These are phyloP conservation scores for Rhodotorula toruloides DNA, from an alignment of 768 basidiomycete species.

Conservation along the genomic window DNA sequence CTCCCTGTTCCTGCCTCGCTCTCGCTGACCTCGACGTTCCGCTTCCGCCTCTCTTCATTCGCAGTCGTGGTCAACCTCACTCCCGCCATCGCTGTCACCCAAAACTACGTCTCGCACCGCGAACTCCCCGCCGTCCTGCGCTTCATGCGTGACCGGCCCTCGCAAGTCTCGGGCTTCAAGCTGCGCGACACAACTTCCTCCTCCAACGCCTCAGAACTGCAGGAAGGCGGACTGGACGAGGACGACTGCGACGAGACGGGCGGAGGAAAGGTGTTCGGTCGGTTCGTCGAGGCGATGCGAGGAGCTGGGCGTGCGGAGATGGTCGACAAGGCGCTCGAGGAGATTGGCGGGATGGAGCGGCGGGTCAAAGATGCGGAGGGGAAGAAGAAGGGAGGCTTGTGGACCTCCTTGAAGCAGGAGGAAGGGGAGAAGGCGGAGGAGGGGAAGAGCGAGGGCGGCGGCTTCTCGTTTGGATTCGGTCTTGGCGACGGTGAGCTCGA, in stretches of 20 bases:
- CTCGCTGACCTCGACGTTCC: background rate
- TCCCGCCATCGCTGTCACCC: constrained; percentile 43
- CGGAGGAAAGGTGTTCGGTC: constrained; percentile 23
- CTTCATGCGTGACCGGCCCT: constrained; percentile 38
- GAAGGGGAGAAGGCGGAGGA: background rate
- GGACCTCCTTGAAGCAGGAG: background rate
- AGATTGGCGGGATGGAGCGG: background rate
- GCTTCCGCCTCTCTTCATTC: background rate
- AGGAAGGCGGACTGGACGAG: constrained; percentile 8
- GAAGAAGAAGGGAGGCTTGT: background rate
- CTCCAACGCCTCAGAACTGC: background rate
- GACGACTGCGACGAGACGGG: constrained; percentile 13
- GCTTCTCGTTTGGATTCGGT: constrained; percentile 37
- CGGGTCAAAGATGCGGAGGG: background rate
- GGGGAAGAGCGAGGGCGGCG: background rate
- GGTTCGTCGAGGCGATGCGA: constrained; percentile 28
- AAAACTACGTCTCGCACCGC: constrained; percentile 43
- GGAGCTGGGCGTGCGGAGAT: background rate
- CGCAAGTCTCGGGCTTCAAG: constrained; percentile 44
- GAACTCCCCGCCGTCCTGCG: constrained; percentile 41
- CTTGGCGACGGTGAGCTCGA: constrained; percentile 17
- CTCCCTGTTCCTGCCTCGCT: background rate
- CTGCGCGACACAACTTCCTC: constrained; percentile 7
- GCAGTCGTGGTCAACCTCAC: constrained; percentile 43
- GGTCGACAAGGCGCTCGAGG: background rate